Conservation (phyloP, 805 yeast species). For the Saturnispora mendoncae region DNA sequence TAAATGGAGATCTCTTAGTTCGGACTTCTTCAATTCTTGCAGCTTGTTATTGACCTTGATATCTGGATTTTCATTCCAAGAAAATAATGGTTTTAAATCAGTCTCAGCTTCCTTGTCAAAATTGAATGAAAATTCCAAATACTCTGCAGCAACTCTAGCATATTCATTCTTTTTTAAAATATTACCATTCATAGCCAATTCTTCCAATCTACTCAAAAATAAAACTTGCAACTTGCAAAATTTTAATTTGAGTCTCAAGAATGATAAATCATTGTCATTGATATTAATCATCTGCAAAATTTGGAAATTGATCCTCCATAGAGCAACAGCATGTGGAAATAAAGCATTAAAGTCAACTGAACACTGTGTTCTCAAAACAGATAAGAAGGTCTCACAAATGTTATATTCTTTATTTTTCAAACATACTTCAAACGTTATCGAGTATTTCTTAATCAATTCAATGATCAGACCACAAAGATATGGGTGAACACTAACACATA, state of each 20-base stretch:
- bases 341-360: slow-evolving; percentile 22
- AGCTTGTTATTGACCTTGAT: slow-evolving; percentile 10
- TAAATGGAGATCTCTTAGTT: slow-evolving; percentile 23
- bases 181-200: slow-evolving; percentile 25
- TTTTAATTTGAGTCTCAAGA: slow-evolving; percentile 24
- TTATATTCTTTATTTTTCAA: slow-evolving; percentile 19
- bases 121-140: slow-evolving; percentile 28
- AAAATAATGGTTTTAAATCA: slow-evolving; percentile 4
- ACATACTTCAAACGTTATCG: slow-evolving; percentile 21
- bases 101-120: slow-evolving; percentile 4
- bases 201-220: slow-evolving; percentile 22
- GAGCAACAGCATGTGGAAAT: slow-evolving; percentile 21
- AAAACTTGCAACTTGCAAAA: slow-evolving; percentile 26
- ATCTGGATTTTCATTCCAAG: slow-evolving; percentile 8
- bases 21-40: slow-evolving; percentile 19
- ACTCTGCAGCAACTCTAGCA: slow-evolving; percentile 27
- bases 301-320: slow-evolving; percentile 22
- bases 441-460: slow-evolving; percentile 16
- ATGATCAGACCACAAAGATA: slow-evolving; percentile 23
- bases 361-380: slow-evolving; percentile 23
- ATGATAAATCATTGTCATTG: slow-evolving; percentile 18
- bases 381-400: slow-evolving; percentile 24
- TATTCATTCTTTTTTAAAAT: slow-evolving; percentile 25
- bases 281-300: slow-evolving; percentile 20
- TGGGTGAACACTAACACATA: slow-evolving; percentile 44